phyloP scores from a whole-genome alignment of 2,329 filamentous ascomycete genomes.

The Westerdykella sp. region DNA sequence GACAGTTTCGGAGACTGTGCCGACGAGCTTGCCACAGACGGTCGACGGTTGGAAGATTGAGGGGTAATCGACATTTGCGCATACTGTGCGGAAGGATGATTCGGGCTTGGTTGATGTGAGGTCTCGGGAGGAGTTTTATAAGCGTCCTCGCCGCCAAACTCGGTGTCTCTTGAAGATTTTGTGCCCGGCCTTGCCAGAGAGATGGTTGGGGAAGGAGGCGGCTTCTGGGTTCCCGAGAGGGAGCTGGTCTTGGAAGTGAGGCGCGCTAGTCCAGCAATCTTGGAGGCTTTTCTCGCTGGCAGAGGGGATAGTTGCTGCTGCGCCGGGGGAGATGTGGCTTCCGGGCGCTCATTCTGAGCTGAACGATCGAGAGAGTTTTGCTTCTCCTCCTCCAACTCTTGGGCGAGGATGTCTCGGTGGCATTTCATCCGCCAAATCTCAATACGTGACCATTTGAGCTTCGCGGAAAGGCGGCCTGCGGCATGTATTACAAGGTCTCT shows the following conservation, averaged over 20 bases:
- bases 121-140: slow-evolving; percentile 44
- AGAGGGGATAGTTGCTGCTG: slow-evolving; percentile 21
- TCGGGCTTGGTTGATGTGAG: slow-evolving; percentile 33
- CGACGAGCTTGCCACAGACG: slow-evolving; percentile 29
- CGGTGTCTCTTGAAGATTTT: slow-evolving; percentile 33
- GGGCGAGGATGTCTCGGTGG: slow-evolving; percentile 77
- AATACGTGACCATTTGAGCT: slow-evolving; percentile 88
- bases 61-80: slow-evolving; percentile 31
- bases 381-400: slow-evolving; percentile 78
- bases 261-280: slow-evolving; percentile 28
- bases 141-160: slow-evolving; percentile 34
- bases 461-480: slow-evolving; percentile 76
- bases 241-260: slow-evolving; percentile 35
- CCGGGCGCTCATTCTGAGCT: slow-evolving; percentile 21
- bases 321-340: slow-evolving; percentile 15
- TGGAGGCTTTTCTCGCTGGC: slow-evolving; percentile 20
- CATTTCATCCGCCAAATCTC: slow-evolving; percentile 91
- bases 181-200: slow-evolving; percentile 28
- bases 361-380: slow-evolving; percentile 31
- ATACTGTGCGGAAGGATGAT: slow-evolving; percentile 23
- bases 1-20: slow-evolving; percentile 30
- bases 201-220: slow-evolving; percentile 25
- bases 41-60: slow-evolving; percentile 23
- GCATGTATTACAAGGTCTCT: slow-evolving; percentile 80
- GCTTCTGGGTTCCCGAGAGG: slow-evolving; percentile 23